Conservation (phyloP, 257 asterid genomes). For the Galeopsis tetrahit region DNA sequence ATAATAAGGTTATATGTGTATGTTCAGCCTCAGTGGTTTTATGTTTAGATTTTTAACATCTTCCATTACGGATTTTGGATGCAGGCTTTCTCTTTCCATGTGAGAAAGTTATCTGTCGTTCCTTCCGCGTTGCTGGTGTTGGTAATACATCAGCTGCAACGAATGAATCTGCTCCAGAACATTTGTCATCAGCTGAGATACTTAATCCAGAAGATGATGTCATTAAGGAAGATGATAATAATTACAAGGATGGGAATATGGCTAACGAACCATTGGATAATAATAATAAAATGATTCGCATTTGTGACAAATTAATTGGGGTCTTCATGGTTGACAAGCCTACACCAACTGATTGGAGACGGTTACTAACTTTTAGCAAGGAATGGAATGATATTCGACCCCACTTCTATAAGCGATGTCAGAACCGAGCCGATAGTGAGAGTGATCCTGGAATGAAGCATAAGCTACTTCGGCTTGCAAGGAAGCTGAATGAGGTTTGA, state of each 20-base stretch:
- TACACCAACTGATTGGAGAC: conserved; percentile 87
- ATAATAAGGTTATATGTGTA: background rate
- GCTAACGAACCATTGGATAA: conserved; percentile 52
- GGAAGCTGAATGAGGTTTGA: conserved; percentile 89
- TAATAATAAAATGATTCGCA: conserved; percentile 62
- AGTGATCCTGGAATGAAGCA: conserved; percentile 81
- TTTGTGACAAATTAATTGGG: conserved; percentile 79
- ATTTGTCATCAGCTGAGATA: conserved; percentile 29
- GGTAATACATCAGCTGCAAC: conserved; percentile 50
- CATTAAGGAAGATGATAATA: conserved; percentile 28
- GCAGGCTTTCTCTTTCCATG: conserved; percentile 44
- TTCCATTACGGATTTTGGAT: conserved; percentile 3
- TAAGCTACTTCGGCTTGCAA: conserved; percentile 70
- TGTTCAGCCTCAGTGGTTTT: background rate
- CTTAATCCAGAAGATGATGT: conserved; percentile 37
- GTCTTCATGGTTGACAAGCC: conserved; percentile 94
- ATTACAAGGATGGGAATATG: conserved; percentile 32
- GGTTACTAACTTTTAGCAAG: conserved; percentile 76
- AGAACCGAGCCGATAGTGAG: conserved; percentile 70
- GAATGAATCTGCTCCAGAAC: conserved; percentile 42
- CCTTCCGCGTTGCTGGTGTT: conserved; percentile 39
- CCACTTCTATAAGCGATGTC: conserved; percentile 75
- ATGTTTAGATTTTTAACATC: background rate
- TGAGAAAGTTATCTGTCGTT: conserved; percentile 34
- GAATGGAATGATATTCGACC: conserved; percentile 84